Percentiles rank a stretch among this genome's conserved stretches.
Evolutionary conservation across 345 rosid genomes (phyloP).

Genomic region (Firmiana major): DNA sequence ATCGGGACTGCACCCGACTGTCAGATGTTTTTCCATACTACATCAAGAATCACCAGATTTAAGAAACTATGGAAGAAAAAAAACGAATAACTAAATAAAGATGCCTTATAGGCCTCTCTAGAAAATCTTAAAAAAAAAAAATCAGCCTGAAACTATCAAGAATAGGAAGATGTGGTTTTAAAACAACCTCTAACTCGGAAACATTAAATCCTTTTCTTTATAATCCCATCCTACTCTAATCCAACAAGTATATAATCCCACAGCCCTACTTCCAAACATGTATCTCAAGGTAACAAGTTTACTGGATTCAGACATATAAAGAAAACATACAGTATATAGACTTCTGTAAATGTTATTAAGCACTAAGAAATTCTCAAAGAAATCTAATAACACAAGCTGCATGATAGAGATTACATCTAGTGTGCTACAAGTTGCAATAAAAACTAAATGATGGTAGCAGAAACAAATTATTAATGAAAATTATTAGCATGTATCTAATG

Average conservation of each 20-base stretch:
- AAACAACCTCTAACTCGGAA: not conserved
- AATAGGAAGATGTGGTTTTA: not conserved
- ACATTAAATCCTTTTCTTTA: not conserved
- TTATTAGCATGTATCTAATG: not conserved
- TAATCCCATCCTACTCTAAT: not conserved
- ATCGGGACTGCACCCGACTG: not conserved
- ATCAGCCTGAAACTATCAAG: not conserved
- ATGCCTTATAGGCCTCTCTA: not conserved
- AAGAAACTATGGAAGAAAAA: not conserved
- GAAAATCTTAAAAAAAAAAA: not conserved
- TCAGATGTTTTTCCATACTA: not conserved
- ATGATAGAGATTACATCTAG: not conserved
- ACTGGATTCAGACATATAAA: not conserved
- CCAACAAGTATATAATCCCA: not conserved
- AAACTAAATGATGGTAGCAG: not conserved
- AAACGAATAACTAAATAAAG: not conserved
- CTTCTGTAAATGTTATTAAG: not conserved
- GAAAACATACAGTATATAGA: not conserved
- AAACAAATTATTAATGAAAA: not conserved
- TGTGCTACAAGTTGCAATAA: not conserved
- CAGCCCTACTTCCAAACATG: not conserved
- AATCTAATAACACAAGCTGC: not conserved
- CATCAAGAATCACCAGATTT: not conserved
- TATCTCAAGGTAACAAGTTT: constrained; percentile 1
- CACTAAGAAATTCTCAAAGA: not conserved